These are phyloP conservation scores for Ottelia alismoides DNA, from an alignment of 106 monocot species.

Conservation along the genomic window DNA sequence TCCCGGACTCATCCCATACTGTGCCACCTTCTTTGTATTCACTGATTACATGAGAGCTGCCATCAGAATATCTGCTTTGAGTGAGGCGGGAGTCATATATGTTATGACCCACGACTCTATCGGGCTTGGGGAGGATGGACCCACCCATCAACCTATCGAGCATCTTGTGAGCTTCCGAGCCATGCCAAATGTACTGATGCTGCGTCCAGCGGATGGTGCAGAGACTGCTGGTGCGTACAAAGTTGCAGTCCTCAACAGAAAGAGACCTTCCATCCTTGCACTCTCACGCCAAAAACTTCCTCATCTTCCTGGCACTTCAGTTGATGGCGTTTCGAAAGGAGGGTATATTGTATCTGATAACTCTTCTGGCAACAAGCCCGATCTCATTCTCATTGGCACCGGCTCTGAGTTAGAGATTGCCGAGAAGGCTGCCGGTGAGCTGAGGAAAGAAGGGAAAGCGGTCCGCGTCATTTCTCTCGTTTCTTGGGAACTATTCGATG, in stretches of 20 bases:
- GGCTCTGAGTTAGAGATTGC: conserved; percentile 84
- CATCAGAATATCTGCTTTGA: conserved; percentile 66
- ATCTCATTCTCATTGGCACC: conserved; percentile 58
- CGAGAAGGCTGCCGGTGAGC: conserved; percentile 59
- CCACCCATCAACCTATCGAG: conserved; percentile 88
- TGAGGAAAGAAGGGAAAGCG: conserved; percentile 66
- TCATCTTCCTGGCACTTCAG: conserved; percentile 60
- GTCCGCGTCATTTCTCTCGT: conserved; percentile 82
- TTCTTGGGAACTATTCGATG: conserved; percentile 79
- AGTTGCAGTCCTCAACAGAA: conserved; percentile 52
- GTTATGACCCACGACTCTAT: conserved; percentile 94
- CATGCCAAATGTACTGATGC: conserved; percentile 76
- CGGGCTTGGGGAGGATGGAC: conserved; percentile 88
- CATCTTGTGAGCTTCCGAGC: conserved; percentile 72
- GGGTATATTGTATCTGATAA: conserved; percentile 75
- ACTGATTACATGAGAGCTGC: conserved; percentile 87
- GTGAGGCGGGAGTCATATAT: conserved; percentile 60
- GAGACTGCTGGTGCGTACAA: conserved; percentile 84
- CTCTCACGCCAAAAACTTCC: conserved; percentile 81
- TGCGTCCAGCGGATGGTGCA: conserved; percentile 72
- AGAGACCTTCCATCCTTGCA: conserved; percentile 65
- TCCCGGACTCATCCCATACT: conserved; percentile 66
- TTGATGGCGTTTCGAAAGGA: conserved; percentile 70
- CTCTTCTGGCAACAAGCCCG: conserved; percentile 49
- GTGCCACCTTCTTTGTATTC: conserved; percentile 88